These are phyloP conservation scores for Persicaria maculosa DNA, from an alignment of 148 eudicot species.

Conservation along the genomic window DNA sequence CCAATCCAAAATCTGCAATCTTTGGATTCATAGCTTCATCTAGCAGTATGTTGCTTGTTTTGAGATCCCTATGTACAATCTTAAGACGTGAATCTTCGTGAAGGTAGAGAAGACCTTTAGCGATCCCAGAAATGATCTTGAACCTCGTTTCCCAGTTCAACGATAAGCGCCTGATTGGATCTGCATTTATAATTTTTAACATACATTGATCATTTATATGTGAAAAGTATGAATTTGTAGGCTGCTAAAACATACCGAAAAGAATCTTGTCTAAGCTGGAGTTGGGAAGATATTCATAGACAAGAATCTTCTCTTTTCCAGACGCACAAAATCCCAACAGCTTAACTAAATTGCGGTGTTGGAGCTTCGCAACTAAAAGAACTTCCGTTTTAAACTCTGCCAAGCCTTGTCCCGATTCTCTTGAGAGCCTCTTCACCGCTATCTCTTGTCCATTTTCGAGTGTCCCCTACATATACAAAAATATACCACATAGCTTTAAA, in stretches of 20 bases:
- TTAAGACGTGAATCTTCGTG: slow-evolving; percentile 32
- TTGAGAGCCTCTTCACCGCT: slow-evolving; percentile 27
- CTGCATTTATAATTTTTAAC: background rate
- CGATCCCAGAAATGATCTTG: slow-evolving; percentile 14
- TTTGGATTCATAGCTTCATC: slow-evolving; percentile 30
- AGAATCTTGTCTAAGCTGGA: slow-evolving; percentile 20
- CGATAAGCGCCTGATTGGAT: background rate
- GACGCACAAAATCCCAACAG: slow-evolving; percentile 22
- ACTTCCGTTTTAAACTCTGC: slow-evolving; percentile 24
- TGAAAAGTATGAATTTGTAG: background rate
- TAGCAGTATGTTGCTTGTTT: slow-evolving; percentile 24
- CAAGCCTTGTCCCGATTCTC: slow-evolving; percentile 17
- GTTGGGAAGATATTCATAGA: slow-evolving; percentile 24
- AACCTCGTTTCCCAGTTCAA: slow-evolving; percentile 11
- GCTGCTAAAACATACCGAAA: background rate
- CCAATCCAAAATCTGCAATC: slow-evolving; percentile 23
- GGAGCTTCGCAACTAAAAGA: slow-evolving; percentile 25
- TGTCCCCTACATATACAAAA: slow-evolving; percentile 14
- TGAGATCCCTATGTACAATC: slow-evolving; percentile 26
- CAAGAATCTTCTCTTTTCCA: slow-evolving; percentile 22
- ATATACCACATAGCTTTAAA: background rate
- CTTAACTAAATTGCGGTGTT: slow-evolving; percentile 25
- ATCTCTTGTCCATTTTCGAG: slow-evolving; percentile 20
- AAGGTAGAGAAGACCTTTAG: slow-evolving; percentile 18
- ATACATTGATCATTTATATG: background rate